Base-by-base conservation (phyloP, 2,329 filamentous ascomycete genomes). In the Sporothrix brunneoviolacea region DNA sequence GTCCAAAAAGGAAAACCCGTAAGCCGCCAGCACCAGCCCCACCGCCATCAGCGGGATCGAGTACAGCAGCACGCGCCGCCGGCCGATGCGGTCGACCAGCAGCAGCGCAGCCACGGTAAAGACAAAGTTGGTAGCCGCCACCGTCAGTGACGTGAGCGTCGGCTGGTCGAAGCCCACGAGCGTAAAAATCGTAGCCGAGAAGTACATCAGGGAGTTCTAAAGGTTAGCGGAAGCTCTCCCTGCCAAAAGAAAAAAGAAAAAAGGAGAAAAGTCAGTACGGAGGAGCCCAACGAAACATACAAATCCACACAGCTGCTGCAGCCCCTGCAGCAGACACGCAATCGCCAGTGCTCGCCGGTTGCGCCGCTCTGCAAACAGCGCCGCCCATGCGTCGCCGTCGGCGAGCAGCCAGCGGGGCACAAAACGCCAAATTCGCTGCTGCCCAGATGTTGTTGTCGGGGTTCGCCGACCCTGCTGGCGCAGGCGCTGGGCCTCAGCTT, bases 131-230 rank as follows among this genome's bases (percentile, higher is more conserved):
- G 90, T 93, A 51, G 84, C 74, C 0, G 89, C 89, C 13, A 95
- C 66, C 3, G 82, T 83, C 53, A 94, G 76, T 1, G 88, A 88
- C 1, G 86, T 89, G 44, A 91, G 75, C 0, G 88, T 93, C 5
- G 89, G 88, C 50, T 82, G 85, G 37, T 77, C 75, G 64, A 95
- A 95, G 1, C 85, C 85, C 1, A 95, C 76, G 28, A 89, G 75
- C 3, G 79, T 77, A 62, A 91, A 91, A 27, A 91, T 88, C 8
- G 86, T 90, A 4, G 86, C 86, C 0, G 86, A 89, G 63, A 89
- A 95, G 67, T 95, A 95, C 88, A 95, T 95, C 27, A 95, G 73
- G 10, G 86, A 90, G 69, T 95, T 95, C 79, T 83, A 57, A n/a
- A n/a, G n/a, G n/a, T n/a, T n/a, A n/a, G n/a, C n/a, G n/a, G n/a